Evolutionary conservation across 1,284 basidiomycete species (phyloP), one percentile per base, ranked within the genome.

Genomic region (Irpex sp.): DNA sequence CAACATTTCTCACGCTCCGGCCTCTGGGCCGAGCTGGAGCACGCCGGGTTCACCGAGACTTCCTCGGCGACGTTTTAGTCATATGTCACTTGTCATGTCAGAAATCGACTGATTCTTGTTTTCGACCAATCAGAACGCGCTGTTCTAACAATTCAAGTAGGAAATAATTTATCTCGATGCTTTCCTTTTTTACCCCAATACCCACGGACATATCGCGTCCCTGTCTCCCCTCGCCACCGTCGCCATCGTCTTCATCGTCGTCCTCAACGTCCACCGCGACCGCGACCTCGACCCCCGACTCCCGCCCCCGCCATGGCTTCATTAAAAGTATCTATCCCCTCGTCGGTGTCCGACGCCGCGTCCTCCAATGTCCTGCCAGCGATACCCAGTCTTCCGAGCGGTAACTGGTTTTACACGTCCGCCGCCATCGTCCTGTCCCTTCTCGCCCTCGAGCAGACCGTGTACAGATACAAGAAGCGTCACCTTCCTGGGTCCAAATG

Each of bases 381-480:
- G 56, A 78, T 78, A 19, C 60, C 68, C 78, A 48, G 69, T 75
- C 40, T 72, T 76, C 11, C 74, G 75, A 11, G 75, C 77, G 17
- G 73, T 73, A 31, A 80, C 81, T 91, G 89, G 87, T 71, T 89
- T 44, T 88, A 82, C 75, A 92, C 91, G 2, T 84, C 87, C 31
- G 68, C 79, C 49, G 85, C 85, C 44, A 76, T 93, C 69, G 67
- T 93, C 65, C 72, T 82, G 54, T 78, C 86, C 5, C 82, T 95
- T 47, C 85, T 95, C 59, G 77, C 83, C 54, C 81, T 94, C 61
- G 93, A 95, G 72, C 94, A 98, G 79, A 81, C 85, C 34, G 85
- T 95, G 19, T 98, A 95, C 76, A 82, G 94, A 49, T 84, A 84
- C 74, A 96, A 96, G 80, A 97, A 97, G 74, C 84, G 83, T 19